Evolutionary conservation across 1,139 yeast species (phyloP), one percentile per base, ranked within the genome.

Genomic region (Nematodospora anomalae): DNA sequence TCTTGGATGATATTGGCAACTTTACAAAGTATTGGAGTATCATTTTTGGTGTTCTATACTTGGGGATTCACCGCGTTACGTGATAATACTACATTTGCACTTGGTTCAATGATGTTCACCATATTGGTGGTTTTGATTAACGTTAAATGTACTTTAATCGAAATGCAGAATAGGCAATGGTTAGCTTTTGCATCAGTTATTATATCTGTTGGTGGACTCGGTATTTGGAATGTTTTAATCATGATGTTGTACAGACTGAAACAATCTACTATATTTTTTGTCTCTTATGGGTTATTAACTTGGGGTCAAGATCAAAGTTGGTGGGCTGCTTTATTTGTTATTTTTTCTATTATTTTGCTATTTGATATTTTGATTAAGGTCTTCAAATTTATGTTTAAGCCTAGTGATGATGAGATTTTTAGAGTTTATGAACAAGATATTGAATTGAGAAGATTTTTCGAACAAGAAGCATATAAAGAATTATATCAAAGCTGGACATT

Each of bases 121-220:
- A 79, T 83, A 0, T 73, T 89, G 47, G 80, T 86, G 11, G 65
- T 80, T 28, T 62, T 89, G 10, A 83, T 92, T 52, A 85, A 86
- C 52, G 71, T 81, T 38, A 92, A 90, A 60, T 74, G 89, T 45
- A 88, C 85, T 47, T 67, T 89, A 41, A 58, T 92, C 32, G 97
- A 92, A 50, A 87, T 87, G 82, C 94, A 85, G 49, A 78, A 84
- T 49, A 70, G 89, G 40, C 84, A 84, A 13, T 73, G 88, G 70
- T 54, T 88, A 27, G 81, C 85, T n/a, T 68, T 79, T 52, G 80
- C 81, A 0, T 80, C 92, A 2, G 73, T 81, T 43, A 55, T 76
- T 11, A 72, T 89, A n/a, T 87, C 96, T 1, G 80, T 81, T 34
- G 80, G 84, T 12, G 98, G 97, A 0, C 94, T 94, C 80, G 68